These are phyloP conservation scores for Hemileccinum rubropunctum DNA, from an alignment of 768 basidiomycete species.

Conservation along the genomic window DNA sequence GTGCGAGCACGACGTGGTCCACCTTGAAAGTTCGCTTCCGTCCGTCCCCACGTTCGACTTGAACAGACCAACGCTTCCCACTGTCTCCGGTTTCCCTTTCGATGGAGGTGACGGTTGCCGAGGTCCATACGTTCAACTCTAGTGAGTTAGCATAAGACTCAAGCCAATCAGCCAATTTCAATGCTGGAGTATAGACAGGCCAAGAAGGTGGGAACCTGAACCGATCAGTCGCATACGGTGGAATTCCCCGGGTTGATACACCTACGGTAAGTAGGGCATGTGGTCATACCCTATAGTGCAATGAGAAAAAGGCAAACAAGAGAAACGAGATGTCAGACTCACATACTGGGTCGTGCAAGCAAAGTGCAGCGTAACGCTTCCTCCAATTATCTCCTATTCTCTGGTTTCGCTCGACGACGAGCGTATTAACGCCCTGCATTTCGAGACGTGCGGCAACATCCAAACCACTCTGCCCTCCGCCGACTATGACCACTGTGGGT, in stretches of 20 bases:
- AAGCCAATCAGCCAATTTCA: constrained; percentile 63
- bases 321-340: constrained; percentile 1
- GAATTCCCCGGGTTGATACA: neutral
- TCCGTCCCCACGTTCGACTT: constrained; percentile 35
- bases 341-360: constrained; percentile 34
- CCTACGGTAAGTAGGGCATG: constrained; percentile 56
- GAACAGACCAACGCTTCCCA: constrained; percentile 44
- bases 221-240: neutral
- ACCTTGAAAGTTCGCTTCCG: constrained; percentile 39
- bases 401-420: constrained; percentile 26
- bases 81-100: constrained; percentile 27
- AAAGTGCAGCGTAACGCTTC: constrained; percentile 26
- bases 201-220: constrained; percentile 55
- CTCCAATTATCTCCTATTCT: constrained; percentile 33
- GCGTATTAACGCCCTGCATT: constrained; percentile 18
- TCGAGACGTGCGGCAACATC: constrained; percentile 56
- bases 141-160: constrained; percentile 59
- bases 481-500: constrained; percentile 51
- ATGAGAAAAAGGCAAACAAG: neutral
- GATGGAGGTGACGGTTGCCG: constrained; percentile 32
- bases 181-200: constrained; percentile 56
- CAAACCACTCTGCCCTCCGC: constrained; percentile 53
- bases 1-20: constrained; percentile 48
- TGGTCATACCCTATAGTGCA: constrained; percentile 41
- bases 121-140: constrained; percentile 68